Evolutionary conservation across 495 filamentous ascomycete genomes (phyloP), one percentile per base, ranked within the genome.

Genomic region (Aspergillus sparsus): DNA sequence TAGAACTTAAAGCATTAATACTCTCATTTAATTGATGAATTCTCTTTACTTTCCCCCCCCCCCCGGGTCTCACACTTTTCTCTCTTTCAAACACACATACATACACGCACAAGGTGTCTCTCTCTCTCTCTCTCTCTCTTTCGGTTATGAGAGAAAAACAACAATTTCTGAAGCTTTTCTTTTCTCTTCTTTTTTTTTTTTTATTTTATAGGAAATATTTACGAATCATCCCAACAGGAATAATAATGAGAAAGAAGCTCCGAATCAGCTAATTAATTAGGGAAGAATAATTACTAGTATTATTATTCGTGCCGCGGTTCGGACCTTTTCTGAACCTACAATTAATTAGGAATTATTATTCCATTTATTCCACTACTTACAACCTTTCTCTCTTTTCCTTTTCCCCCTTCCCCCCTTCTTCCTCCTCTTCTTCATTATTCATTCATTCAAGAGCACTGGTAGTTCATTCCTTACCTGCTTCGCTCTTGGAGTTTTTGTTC

Each of bases 381-480:
- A 32, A 9, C 31, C 3, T 8, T 21, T 35, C 49, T 42, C 21
- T 59, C 53, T 35, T 39, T 62, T 66, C 41, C 45, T 55, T n/a
- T 57, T 63, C 49, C 1, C 27, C 56, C 44, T 52, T 57, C 39
- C 52, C 45, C 53, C 21, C 53, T 33, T 42, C 18, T 52, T 16
- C 21, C n/a, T 18, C 11, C 18, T 21, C 16, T 47, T 47, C 11
- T 47, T 6, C 5, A 7, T 46, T 16, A 2, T 13, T 13, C 15
- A 18, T 47, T 10, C 44, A 5, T 21, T 42, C 39, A 15, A 27
- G 21, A 27, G 21, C 21, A 27, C 21, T 27, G 21, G 21, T 27
- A 27, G 21, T 27, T 27, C 21, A 3, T 27, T 27, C 21, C 21
- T 27, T 27, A 27, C 21, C 21, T 3, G 21, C 21, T 27, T 27